Evolutionary conservation across 805 yeast genomes (phyloP).

Genomic region (Candida boidinii): DNA sequence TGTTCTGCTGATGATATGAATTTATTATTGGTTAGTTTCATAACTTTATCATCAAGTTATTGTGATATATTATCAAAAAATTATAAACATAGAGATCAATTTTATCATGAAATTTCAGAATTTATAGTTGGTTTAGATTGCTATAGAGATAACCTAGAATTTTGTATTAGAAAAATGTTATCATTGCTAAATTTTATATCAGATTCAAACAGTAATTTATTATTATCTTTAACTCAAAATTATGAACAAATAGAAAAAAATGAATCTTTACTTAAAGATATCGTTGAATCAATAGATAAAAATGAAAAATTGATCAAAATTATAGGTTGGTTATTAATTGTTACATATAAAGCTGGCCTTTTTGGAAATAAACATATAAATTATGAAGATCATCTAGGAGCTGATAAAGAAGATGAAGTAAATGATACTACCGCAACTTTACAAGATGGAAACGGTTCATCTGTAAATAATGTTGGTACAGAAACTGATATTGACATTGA

Average conservation of each 20-base stretch:
- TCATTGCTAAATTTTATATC: conserved; percentile 31
- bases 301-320: conserved; percentile 22
- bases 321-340: conserved; percentile 24
- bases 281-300: conserved; percentile 12
- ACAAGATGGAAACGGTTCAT: too few relatives aligned
- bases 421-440: too few relatives aligned
- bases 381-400: too few relatives aligned
- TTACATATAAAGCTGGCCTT: conserved; percentile 14
- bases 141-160: conserved; percentile 30
- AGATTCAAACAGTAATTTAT: conserved; percentile 15
- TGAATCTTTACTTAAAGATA: conserved; percentile 8
- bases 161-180: conserved; percentile 41
- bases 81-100: conserved; percentile 11
- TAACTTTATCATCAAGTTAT: conserved; percentile 22
- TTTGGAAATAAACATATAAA: too few relatives aligned
- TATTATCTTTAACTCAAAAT: conserved; percentile 7
- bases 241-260: too few relatives aligned
- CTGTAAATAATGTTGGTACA: too few relatives aligned
- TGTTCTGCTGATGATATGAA: conserved; percentile 24
- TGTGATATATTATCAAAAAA: conserved; percentile 11
- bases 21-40: conserved; percentile 23
- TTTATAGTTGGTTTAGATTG: conserved; percentile 15
- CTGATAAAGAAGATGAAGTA: too few relatives aligned
- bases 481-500: too few relatives aligned
- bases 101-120: conserved; percentile 18